A percentile compares a stretch with the other conserved stretches of the same genome.
Evolutionary conservation across 176 grass and related monocot species (phyloP).

Genomic region (Chloris gayana): DNA sequence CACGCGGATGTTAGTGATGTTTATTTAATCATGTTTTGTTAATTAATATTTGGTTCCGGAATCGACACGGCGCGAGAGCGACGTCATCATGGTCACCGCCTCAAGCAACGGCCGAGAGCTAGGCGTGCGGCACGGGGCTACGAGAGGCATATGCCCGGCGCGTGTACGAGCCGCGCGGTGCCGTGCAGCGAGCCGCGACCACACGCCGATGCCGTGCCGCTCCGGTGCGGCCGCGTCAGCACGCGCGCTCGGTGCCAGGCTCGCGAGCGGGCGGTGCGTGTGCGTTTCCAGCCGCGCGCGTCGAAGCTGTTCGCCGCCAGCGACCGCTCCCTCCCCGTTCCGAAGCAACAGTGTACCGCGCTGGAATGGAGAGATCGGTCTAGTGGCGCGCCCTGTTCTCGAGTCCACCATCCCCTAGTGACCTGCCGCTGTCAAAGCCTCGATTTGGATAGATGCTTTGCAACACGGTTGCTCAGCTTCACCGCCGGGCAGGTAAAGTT

Average conservation of each 20-base stretch:
- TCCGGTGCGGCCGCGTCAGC: constrained; percentile 8
- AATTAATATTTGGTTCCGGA: neutral
- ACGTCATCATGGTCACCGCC: neutral
- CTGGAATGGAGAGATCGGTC: neutral
- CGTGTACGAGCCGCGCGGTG: neutral
- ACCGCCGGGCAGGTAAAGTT: too few species aligned
- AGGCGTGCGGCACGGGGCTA: neutral
- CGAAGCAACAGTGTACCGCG: too few species aligned
- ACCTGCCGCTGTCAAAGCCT: too few species aligned
- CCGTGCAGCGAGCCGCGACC: neutral
- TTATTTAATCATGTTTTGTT: neutral
- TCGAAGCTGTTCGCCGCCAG: neutral
- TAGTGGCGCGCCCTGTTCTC: neutral
- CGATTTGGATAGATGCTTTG: too few species aligned
- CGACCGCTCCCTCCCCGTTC: too few species aligned
- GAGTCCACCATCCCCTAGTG: neutral
- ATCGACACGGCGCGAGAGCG: neutral
- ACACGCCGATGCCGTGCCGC: neutral
- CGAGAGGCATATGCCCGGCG: neutral
- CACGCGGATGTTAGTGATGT: too few species aligned
- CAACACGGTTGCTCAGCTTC: too few species aligned
- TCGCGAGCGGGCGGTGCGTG: too few species aligned
- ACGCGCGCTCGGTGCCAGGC: too few species aligned
- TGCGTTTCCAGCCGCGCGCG: neutral
- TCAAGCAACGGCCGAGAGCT: neutral